Evolutionary conservation across 164 flowering plant genomes (phyloP).

Genomic region (Piper betle): DNA sequence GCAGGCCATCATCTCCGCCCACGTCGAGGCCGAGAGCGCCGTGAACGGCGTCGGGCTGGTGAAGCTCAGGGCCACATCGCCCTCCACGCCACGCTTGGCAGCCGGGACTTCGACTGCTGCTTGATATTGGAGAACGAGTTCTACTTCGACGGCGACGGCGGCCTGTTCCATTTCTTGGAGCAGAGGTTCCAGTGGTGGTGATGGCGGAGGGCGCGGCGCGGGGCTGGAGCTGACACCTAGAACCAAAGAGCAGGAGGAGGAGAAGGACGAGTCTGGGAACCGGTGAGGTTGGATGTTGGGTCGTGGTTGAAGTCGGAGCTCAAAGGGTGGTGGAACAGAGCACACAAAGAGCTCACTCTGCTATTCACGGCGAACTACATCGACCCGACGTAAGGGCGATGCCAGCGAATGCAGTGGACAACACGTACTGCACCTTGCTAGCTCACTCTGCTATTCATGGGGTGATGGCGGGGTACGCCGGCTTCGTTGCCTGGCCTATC

Average conservation of each 20-base stretch:
- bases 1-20: no score
- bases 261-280: slow-evolving; percentile 76
- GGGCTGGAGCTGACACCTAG: slow-evolving; percentile 71
- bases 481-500: slow-evolving; percentile 65
- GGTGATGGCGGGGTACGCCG: slow-evolving; percentile 79
- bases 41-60: slow-evolving; percentile 82
- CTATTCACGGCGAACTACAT: slow-evolving; percentile 70
- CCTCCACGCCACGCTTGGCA: slow-evolving; percentile 60
- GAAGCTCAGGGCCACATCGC: slow-evolving; percentile 85
- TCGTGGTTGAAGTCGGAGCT: slow-evolving; percentile 74
- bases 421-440: slow-evolving; percentile 59
- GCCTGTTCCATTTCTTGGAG: slow-evolving; percentile 52
- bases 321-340: slow-evolving; percentile 64
- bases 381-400: slow-evolving; percentile 77
- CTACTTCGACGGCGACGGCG: slow-evolving; percentile 65
- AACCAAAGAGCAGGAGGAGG: slow-evolving; percentile 33
- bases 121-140: slow-evolving; percentile 62
- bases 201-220: slow-evolving; percentile 67
- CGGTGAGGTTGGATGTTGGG: slow-evolving; percentile 70
- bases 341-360: slow-evolving; percentile 32
- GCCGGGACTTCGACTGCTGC: slow-evolving; percentile 83
- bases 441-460: slow-evolving; percentile 86
- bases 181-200: slow-evolving; percentile 54
- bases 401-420: slow-evolving; percentile 76
- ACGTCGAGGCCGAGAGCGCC: slow-evolving; percentile 64